Conservation (phyloP, 1,139 yeast genomes). For the Yamadazyma conglobata region DNA sequence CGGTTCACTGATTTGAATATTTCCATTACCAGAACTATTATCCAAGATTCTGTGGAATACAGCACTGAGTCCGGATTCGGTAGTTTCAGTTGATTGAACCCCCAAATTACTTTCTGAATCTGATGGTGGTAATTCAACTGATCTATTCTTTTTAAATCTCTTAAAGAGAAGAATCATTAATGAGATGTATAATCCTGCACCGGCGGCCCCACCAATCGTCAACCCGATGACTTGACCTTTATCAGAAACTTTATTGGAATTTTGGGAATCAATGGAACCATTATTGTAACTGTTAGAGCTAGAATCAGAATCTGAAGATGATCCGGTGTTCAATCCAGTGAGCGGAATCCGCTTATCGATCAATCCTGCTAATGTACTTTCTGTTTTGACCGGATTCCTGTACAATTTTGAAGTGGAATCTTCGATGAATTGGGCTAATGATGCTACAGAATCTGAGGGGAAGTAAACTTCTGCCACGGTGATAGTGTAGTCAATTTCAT, state of each 20-base stretch:
- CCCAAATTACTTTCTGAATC: slow-evolving; percentile 42
- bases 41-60: slow-evolving; percentile 30
- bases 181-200: slow-evolving; percentile 55
- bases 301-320: slow-evolving; percentile 18
- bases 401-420: slow-evolving; percentile 48
- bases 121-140: slow-evolving; percentile 40
- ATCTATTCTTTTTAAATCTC: slow-evolving; percentile 33
- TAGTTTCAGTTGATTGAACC: slow-evolving; percentile 14
- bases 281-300: slow-evolving; percentile 38
- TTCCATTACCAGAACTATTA: slow-evolving; percentile 15
- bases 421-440: slow-evolving; percentile 43
- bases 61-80: slow-evolving; percentile 27
- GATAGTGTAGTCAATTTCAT: slow-evolving; percentile 52
- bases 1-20: slow-evolving; percentile 40
- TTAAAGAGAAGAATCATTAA: slow-evolving; percentile 46
- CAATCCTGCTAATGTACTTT: slow-evolving; percentile 47
- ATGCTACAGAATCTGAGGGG: slow-evolving; percentile 46
- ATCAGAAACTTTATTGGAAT: slow-evolving; percentile 16
- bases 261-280: slow-evolving; percentile 42
- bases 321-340: slow-evolving; percentile 39
- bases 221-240: slow-evolving; percentile 53
- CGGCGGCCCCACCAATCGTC: slow-evolving; percentile 66
- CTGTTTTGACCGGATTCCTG: slow-evolving; percentile 45
- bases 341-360: slow-evolving; percentile 66
- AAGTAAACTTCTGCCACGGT: slow-evolving; percentile 77